phyloP scores from a whole-genome alignment of 1,284 basidiomycete genomes.

The Sphaerobolus stellatus region DNA sequence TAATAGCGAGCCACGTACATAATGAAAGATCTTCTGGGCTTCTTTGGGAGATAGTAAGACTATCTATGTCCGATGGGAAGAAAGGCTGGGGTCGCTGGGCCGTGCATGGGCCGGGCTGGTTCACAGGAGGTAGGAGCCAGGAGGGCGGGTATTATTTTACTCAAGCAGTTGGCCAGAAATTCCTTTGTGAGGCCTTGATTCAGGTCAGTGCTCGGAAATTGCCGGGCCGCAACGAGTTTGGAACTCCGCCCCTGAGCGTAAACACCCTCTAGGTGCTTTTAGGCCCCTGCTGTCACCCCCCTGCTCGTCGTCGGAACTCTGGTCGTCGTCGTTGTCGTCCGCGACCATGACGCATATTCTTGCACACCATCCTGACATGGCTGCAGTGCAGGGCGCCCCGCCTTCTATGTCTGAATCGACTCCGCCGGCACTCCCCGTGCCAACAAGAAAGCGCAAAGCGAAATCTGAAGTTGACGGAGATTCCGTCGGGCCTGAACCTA shows the following conservation, averaged over 20 bases:
- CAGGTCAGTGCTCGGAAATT: conserved; percentile 6
- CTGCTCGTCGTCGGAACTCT: conserved; percentile 4
- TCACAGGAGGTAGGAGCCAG: no score
- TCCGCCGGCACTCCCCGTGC: conserved; percentile 18
- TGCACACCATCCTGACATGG: conserved; percentile 14
- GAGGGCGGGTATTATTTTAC: conserved; percentile 1
- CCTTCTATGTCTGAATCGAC: conserved; percentile 36
- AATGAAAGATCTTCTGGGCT: no score
- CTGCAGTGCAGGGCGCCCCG: conserved; percentile 22
- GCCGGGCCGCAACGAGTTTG: conserved; percentile 5
- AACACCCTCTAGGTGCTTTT: conserved; percentile 5
- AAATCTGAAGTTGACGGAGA: conserved; percentile 54
- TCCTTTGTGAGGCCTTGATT: conserved; percentile 9
- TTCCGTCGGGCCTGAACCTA: conserved; percentile 58
- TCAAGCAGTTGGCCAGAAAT: background rate
- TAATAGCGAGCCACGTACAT: no score
- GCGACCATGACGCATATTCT: conserved; percentile 16
- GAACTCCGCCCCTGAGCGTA: conserved; percentile 8
- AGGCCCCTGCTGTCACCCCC: conserved; percentile 5
- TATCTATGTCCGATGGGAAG: no score
- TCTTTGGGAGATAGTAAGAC: no score
- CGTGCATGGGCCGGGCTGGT: no score
- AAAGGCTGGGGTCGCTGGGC: no score
- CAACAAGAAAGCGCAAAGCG: conserved; percentile 52
- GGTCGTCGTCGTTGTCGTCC: conserved; percentile 1